A percentile compares a stretch with the other conserved stretches of the same genome.
phyloP scores from a whole-genome alignment of 2,329 filamentous ascomycete species.

The Clonostachys byssicola region DNA sequence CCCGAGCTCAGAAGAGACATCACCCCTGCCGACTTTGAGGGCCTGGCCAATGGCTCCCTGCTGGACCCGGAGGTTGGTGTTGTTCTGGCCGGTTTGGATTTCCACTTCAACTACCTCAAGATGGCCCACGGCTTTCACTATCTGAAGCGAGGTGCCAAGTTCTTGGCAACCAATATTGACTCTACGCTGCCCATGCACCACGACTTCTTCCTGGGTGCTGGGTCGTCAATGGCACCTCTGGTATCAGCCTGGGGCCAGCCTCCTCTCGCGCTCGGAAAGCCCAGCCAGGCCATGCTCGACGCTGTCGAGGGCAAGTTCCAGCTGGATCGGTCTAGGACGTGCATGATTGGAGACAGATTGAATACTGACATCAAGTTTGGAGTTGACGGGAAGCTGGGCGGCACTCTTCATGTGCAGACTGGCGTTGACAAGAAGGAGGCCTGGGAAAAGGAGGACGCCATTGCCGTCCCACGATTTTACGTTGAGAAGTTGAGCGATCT shows the following conservation, averaged over 20 bases:
- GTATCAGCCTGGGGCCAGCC: constrained; percentile 65
- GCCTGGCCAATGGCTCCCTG: constrained; percentile 68
- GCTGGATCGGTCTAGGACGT: constrained; percentile 77
- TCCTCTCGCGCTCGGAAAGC: constrained; percentile 83
- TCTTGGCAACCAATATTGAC: constrained; percentile 91
- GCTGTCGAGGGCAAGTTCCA: constrained; percentile 94
- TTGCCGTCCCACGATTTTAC: constrained; percentile 75
- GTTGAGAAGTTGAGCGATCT: constrained; percentile 83
- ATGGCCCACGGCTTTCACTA: constrained; percentile 82
- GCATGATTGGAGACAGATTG: constrained; percentile 92
- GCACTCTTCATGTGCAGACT: constrained; percentile 85
- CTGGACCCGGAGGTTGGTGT: constrained; percentile 87
- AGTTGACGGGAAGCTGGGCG: constrained; percentile 83
- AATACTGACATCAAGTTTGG: constrained; percentile 98
- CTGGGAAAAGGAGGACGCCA: constrained; percentile 65
- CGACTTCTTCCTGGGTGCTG: constrained; percentile 87
- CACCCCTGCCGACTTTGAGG: constrained; percentile 72
- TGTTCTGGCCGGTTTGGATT: constrained; percentile 87
- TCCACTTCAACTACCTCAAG: constrained; percentile 95
- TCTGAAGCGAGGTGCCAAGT: constrained; percentile 73
- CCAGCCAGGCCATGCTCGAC: constrained; percentile 99
- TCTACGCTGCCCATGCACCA: constrained; percentile 81
- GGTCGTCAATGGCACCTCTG: constrained; percentile 74
- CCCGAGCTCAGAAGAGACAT: constrained; percentile 73
- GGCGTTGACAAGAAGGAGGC: constrained; percentile 85